phyloP scores from a whole-genome alignment of 495 filamentous ascomycete genomes.

The Cenococcum geophilum region DNA sequence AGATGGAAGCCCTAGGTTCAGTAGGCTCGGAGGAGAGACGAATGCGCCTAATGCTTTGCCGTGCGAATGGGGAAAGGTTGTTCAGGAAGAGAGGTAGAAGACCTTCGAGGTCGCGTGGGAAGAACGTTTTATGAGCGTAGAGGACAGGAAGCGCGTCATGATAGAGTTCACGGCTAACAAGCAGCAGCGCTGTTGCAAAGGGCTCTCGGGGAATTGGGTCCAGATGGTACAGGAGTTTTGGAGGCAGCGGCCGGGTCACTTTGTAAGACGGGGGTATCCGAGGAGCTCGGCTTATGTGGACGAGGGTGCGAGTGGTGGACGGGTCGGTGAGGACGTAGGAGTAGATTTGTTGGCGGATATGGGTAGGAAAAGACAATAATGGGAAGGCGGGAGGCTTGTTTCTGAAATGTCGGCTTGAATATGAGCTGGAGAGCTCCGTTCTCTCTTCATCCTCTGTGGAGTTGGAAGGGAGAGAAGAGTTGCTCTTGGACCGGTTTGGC shows the following conservation, averaged over 20 bases:
- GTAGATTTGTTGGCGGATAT: conserved; percentile 20
- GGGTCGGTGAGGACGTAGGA: conserved; percentile 16
- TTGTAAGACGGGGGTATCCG: conserved; percentile 1
- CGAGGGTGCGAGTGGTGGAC: background rate
- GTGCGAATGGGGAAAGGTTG: conserved; percentile 6
- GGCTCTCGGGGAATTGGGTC: background rate
- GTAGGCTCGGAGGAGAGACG: conserved; percentile 4
- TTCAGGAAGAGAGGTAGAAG: conserved; percentile 19
- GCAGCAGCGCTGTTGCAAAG: conserved; percentile 13
- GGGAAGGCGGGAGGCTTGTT: background rate
- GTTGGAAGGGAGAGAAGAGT: background rate
- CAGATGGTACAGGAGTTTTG: background rate
- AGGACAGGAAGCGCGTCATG: conserved; percentile 24
- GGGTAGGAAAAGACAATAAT: conserved; percentile 18
- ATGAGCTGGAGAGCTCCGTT: background rate
- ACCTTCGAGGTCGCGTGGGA: conserved; percentile 11
- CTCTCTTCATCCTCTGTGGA: background rate
- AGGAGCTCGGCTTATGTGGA: conserved; percentile 14
- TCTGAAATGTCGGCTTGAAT: background rate
- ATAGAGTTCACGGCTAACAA: conserved; percentile 11
- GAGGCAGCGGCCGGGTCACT: background rate
- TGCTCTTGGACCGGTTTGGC: background rate
- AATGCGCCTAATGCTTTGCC: conserved; percentile 13
- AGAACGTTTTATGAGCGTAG: conserved; percentile 17
- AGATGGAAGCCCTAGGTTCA: background rate